Evolutionary conservation across 306 rosid genomes (phyloP).

Genomic region (Fragaria iinumae): DNA sequence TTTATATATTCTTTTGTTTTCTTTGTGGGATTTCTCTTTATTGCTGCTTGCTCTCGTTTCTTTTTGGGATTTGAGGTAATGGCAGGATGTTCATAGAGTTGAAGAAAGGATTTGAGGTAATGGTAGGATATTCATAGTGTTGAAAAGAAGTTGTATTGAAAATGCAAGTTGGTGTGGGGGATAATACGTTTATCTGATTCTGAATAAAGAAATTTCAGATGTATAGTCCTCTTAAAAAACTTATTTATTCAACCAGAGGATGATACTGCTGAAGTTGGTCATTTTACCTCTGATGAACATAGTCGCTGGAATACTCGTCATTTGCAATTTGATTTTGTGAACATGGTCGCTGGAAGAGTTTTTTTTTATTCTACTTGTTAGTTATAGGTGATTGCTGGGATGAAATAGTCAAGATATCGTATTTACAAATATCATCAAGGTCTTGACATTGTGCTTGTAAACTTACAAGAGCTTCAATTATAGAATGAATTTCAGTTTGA

Average conservation of each 20-base stretch:
- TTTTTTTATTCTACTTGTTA: neutral
- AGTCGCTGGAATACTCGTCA: neutral
- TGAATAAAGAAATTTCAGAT: neutral
- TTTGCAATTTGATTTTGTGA: constrained; percentile 1
- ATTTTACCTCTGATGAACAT: neutral
- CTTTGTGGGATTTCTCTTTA: neutral
- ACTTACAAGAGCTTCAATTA: neutral
- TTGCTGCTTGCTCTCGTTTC: neutral
- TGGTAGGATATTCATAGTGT: neutral
- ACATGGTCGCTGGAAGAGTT: neutral
- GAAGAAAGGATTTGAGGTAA: too few relatives aligned
- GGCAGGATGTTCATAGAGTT: neutral
- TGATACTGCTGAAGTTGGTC: neutral
- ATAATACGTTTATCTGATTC: neutral
- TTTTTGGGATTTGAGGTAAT: neutral
- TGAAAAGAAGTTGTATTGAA: neutral
- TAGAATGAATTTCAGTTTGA: neutral
- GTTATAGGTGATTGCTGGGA: neutral
- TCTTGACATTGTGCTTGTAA: neutral
- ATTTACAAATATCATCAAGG: neutral
- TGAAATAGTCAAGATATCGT: neutral
- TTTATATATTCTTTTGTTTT: neutral
- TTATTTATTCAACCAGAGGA: too few relatives aligned
- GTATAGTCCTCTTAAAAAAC: neutral
- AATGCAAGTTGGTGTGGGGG: neutral